Evolutionary conservation across 2,329 filamentous ascomycete species (phyloP), one percentile per base, ranked within the genome.

Genomic region (Sporothrix phasma): DNA sequence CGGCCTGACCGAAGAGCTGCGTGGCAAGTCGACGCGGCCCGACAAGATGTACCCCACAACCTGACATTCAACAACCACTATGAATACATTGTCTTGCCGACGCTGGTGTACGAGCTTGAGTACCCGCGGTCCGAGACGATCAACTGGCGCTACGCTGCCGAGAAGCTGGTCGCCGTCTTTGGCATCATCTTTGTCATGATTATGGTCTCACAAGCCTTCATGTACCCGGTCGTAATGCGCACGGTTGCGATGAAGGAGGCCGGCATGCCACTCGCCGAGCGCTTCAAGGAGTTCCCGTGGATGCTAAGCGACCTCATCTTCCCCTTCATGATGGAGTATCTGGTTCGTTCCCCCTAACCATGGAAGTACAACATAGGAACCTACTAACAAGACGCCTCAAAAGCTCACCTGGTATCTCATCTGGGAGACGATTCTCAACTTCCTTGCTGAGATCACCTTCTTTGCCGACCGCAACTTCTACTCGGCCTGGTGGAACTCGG

Each of bases 391-490:
- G 10, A 43, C 24, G 13, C 19, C 26, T 3, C 5, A 4, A 22
- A 60, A 79, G 76, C 80, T 90, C 64, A 81, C 84, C 0, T 93
- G 89, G 87, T 92, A 92, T 72, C 81, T 93, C 31, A 92, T 92
- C 68, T 93, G 89, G 89, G 85, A 88, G 73, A 84, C 84, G 3
- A 82, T 87, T 41, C 78, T 92, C 66, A 92, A 92, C 72, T 82
- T 90, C 15, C 78, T 92, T 24, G 89, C 88, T 3, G 89, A 93
- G 74, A 73, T 92, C 63, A 92, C 88, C 0, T 79, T 80, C 67
- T 93, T 92, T 72, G 88, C 89, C 4, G 89, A 92, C 72, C 83
- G 89, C 54, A 87, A 84, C 66, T 92, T 92, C 74, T 86, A 86
- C 69, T 79, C 81, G 45, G 80, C 81, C 58, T 87, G 84, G 84